A percentile compares a stretch with the other conserved stretches of the same genome.
phyloP scores from a whole-genome alignment of 148 eudicot species.

The Dianthus caryophyllus region DNA sequence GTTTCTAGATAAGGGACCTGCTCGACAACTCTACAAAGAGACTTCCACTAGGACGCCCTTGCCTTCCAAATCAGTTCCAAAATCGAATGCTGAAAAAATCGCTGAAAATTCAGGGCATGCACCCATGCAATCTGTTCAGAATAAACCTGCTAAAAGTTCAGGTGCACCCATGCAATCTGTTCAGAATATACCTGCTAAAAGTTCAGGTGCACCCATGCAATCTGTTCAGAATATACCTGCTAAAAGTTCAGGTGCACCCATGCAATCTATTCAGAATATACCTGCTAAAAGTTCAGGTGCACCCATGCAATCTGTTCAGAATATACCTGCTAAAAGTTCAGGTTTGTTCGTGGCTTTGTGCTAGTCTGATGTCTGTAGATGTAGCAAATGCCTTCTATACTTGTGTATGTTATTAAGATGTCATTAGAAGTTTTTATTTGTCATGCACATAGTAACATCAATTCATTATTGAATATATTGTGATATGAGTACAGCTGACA shows the following conservation, averaged over 20 bases:
- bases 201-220: slow-evolving; percentile 8
- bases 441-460: too few relatives aligned
- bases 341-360: neutral
- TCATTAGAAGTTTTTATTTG: too few relatives aligned
- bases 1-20: slow-evolving; percentile 4
- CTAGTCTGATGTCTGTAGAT: neutral
- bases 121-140: neutral
- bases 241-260: slow-evolving; percentile 8
- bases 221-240: neutral
- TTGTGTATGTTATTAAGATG: too few relatives aligned
- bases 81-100: neutral
- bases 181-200: neutral
- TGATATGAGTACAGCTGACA: too few relatives aligned
- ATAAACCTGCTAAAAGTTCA: too few relatives aligned
- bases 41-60: neutral
- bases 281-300: slow-evolving; percentile 6
- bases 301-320: neutral
- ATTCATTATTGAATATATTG: too few relatives aligned
- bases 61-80: neutral
- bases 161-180: neutral
- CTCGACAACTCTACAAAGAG: neutral
- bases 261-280: neutral
- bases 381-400: too few relatives aligned
- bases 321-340: neutral
- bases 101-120: neutral